phyloP scores from a whole-genome alignment of 345 rosid genomes.

The Gossypium bickii region DNA sequence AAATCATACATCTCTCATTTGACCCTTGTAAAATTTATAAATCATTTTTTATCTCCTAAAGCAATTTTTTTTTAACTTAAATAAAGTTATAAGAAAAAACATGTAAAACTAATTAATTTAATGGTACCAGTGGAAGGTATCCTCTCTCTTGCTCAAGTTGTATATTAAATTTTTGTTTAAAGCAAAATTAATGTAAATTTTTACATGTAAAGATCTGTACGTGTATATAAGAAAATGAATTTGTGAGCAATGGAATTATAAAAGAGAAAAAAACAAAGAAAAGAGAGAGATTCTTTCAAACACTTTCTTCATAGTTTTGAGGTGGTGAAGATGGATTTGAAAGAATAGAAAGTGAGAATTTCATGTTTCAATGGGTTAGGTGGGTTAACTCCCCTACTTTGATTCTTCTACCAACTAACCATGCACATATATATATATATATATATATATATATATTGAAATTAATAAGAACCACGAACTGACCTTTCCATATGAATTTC shows the following conservation, averaged over 20 bases:
- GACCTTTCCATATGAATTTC: background rate
- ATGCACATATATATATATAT: background rate
- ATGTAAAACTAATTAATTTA: too few relatives aligned
- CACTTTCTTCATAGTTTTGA: background rate
- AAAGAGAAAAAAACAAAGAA: too few relatives aligned
- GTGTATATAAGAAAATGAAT: too few relatives aligned
- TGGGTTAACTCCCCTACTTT: slow-evolving; percentile 5
- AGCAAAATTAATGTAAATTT: too few relatives aligned
- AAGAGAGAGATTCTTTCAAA: background rate
- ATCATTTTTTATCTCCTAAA: too few relatives aligned
- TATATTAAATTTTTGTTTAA: too few relatives aligned
- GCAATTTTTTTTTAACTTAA: too few relatives aligned
- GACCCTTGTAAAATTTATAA: too few relatives aligned
- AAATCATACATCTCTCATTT: too few relatives aligned
- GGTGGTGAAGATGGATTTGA: background rate
- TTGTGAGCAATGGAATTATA: too few relatives aligned
- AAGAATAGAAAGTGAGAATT: background rate
- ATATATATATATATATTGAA: background rate
- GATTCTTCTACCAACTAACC: background rate
- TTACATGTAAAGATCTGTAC: too few relatives aligned
- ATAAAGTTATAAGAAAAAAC: too few relatives aligned
- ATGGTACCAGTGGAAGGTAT: background rate
- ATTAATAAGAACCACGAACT: background rate
- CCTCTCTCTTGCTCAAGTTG: background rate
- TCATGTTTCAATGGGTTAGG: background rate